These are phyloP conservation scores for Umbilicus rupestris DNA, from an alignment of 164 flowering plant genomes.

Conservation along the genomic window DNA sequence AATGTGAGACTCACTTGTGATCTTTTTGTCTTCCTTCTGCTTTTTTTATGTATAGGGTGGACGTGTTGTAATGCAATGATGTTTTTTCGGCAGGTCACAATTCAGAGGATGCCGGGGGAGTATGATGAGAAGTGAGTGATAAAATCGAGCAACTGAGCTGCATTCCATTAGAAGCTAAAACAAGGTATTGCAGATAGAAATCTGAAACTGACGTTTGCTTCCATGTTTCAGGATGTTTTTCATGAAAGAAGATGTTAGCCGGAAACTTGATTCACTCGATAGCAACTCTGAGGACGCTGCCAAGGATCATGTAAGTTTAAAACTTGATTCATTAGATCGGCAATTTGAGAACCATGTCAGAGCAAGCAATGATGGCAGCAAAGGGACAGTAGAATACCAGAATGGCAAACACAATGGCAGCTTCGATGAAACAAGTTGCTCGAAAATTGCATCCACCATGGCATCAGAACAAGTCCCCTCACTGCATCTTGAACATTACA, in stretches of 20 bases:
- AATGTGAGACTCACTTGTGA: constrained; percentile 35
- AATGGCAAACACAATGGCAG: constrained; percentile 10
- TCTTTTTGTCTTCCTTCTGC: neutral
- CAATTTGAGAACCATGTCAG: constrained; percentile 4
- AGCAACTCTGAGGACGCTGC: constrained; percentile 19
- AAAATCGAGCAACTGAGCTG: neutral
- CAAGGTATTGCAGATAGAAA: neutral
- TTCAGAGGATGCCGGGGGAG: constrained; percentile 22
- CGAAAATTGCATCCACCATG: neutral
- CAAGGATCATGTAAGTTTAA: constrained; percentile 13
- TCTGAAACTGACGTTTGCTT: neutral
- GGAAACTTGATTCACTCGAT: constrained; percentile 13
- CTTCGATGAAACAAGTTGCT: constrained; percentile 10
- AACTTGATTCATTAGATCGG: constrained; percentile 10
- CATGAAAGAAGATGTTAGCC: constrained; percentile 30
- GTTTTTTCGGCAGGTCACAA: constrained; percentile 25
- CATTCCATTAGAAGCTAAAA: too few relatives aligned
- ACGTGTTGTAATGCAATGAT: neutral
- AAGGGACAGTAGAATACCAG: neutral
- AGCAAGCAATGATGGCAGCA: constrained; percentile 16
- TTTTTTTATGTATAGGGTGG: neutral
- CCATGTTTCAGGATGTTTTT: constrained; percentile 2
- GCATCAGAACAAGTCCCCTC: constrained; percentile 3
- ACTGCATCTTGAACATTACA: constrained; percentile 4
- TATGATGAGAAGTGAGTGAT: constrained; percentile 22